A percentile compares a stretch with the other conserved stretches of the same genome.
Evolutionary conservation across 1,284 basidiomycete genomes (phyloP).

Genomic region (Naganishia cerealis): DNA sequence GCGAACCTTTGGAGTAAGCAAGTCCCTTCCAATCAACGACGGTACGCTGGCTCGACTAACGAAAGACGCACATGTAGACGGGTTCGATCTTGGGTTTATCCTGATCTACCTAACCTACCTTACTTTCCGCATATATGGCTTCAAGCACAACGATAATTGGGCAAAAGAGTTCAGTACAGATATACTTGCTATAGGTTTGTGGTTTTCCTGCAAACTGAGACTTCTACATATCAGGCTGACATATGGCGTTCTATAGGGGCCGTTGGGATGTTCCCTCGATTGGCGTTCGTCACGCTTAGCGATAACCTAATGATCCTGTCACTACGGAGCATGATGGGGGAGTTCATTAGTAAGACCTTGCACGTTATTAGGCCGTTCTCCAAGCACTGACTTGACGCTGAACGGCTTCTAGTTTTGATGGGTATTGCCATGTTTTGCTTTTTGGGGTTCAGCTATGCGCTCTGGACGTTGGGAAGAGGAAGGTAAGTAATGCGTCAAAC

Average conservation of each 20-base stretch:
- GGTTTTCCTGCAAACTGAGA: neutral
- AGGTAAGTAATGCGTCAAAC: constrained; percentile 36
- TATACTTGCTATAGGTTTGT: constrained; percentile 57
- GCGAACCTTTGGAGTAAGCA: constrained; percentile 39
- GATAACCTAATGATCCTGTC: constrained; percentile 68
- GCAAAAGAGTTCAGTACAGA: constrained; percentile 68
- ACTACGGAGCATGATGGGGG: constrained; percentile 50
- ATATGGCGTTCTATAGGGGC: constrained; percentile 63
- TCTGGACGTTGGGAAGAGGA: constrained; percentile 68
- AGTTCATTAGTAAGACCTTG: constrained; percentile 51
- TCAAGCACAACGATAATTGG: constrained; percentile 60
- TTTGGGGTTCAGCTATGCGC: constrained; percentile 76
- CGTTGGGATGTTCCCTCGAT: constrained; percentile 82
- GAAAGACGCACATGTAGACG: constrained; percentile 56
- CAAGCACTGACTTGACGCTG: constrained; percentile 56
- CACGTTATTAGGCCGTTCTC: neutral
- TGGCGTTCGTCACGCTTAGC: constrained; percentile 79
- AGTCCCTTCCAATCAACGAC: neutral
- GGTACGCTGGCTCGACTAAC: neutral
- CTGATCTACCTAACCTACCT: constrained; percentile 71
- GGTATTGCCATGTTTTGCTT: constrained; percentile 79
- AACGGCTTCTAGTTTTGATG: constrained; percentile 63
- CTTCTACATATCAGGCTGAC: neutral
- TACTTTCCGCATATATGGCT: constrained; percentile 69
- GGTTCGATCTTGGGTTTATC: constrained; percentile 81